Conservation (phyloP, 495 filamentous ascomycete species). For the Cenococcum geophilum region DNA sequence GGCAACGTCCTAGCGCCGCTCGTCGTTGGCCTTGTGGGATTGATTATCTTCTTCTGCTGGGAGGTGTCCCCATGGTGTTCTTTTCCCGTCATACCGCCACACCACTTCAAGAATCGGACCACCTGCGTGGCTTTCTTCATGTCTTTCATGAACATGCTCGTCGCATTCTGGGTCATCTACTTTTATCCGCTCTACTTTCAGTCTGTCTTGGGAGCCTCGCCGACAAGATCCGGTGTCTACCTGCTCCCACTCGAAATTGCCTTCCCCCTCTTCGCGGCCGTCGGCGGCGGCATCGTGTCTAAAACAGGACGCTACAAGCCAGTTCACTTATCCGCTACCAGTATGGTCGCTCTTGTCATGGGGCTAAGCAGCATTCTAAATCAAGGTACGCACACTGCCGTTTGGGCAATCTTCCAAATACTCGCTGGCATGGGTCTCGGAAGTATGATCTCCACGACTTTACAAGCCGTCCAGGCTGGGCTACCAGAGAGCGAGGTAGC, state of each 20-base stretch:
- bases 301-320: conserved; percentile 45
- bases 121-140: conserved; percentile 42
- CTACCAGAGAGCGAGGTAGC: conserved; percentile 41
- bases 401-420: conserved; percentile 47
- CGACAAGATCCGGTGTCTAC: conserved; percentile 52
- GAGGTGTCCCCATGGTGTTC: not conserved
- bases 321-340: conserved; percentile 49
- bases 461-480: conserved; percentile 48
- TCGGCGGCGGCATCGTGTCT: conserved; percentile 41
- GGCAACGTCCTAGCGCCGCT: conserved; percentile 1
- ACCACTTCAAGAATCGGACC: conserved; percentile 46
- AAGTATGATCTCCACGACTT: conserved; percentile 43
- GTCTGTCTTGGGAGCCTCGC: conserved; percentile 48
- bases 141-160: conserved; percentile 47
- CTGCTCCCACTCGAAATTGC: conserved; percentile 54
- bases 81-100: conserved; percentile 6
- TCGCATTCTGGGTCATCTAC: conserved; percentile 51
- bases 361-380: conserved; percentile 44
- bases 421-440: conserved; percentile 45
- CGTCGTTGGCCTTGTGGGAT: conserved; percentile 1
- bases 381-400: conserved; percentile 37
- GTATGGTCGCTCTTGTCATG: conserved; percentile 42
- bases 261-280: conserved; percentile 44
- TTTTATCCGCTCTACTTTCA: conserved; percentile 61
- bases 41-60: not conserved